phyloP scores from a whole-genome alignment of 2,329 filamentous ascomycete species.

The Monilinia laxa region DNA sequence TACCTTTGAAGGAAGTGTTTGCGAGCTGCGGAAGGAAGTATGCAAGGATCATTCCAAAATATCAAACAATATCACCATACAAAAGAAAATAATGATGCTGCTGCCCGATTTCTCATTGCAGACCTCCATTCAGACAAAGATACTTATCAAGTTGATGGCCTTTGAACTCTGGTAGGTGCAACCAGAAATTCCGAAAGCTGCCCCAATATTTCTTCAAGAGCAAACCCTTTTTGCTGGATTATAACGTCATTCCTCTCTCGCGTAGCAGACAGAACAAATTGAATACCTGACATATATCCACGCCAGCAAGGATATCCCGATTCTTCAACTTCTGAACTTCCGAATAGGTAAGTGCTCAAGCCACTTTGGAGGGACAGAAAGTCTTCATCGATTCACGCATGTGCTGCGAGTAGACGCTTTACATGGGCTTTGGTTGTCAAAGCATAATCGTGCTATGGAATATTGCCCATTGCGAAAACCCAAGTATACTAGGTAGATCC shows the following conservation, averaged over 20 bases:
- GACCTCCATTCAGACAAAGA: neutral
- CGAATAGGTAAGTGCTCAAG: conserved; percentile 19
- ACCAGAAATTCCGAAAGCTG: conserved; percentile 5
- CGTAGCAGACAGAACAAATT: neutral
- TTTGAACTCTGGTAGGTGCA: conserved; percentile 1
- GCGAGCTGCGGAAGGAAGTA: neutral
- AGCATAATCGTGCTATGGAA: neutral
- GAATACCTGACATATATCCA: conserved; percentile 7
- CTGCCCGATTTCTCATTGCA: too few species aligned
- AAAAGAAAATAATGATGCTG: too few species aligned
- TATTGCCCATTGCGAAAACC: neutral
- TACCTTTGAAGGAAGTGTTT: neutral
- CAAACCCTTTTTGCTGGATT: neutral
- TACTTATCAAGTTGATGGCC: neutral
- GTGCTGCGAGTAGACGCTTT: conserved; percentile 10
- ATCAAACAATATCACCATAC: too few species aligned
- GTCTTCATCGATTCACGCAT: conserved; percentile 22
- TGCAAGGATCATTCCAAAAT: neutral
- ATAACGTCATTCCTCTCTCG: neutral
- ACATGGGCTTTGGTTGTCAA: neutral
- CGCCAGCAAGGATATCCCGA: neutral
- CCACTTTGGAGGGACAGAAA: conserved; percentile 29
- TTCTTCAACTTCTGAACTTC: conserved; percentile 9
- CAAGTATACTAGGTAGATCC: too few species aligned
- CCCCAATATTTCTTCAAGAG: conserved; percentile 1